Conservation (phyloP, 2,329 filamentous ascomycete genomes). For the Onygenales sp. region DNA sequence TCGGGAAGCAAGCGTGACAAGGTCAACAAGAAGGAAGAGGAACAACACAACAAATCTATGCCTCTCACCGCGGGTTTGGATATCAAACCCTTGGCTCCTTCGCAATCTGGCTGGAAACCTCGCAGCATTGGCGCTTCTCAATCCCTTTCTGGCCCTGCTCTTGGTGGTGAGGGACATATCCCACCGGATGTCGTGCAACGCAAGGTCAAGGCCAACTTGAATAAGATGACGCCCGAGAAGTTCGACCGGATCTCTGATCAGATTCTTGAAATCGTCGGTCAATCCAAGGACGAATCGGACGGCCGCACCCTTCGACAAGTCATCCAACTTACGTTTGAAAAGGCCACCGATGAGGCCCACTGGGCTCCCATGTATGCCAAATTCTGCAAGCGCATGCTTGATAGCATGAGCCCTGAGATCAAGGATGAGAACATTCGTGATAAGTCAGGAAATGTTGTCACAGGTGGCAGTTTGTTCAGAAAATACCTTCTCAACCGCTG, state of each 20-base stretch:
- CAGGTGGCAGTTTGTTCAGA: slow-evolving; percentile 87
- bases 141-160: slow-evolving; percentile 36
- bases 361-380: slow-evolving; percentile 99
- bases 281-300: slow-evolving; percentile 92
- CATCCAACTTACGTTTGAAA: slow-evolving; percentile 98
- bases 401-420: slow-evolving; percentile 89
- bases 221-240: slow-evolving; percentile 99
- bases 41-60: slow-evolving; percentile 74
- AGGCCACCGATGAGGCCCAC: slow-evolving; percentile 95
- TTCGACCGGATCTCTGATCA: slow-evolving; percentile 93
- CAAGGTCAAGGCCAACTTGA: slow-evolving; percentile 95
- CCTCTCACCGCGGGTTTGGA: slow-evolving; percentile 78
- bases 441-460: slow-evolving; percentile 78
- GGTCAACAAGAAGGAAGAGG: slow-evolving; percentile 47
- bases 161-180: slow-evolving; percentile 52
- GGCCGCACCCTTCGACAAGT: slow-evolving; percentile 93
- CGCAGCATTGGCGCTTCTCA: slow-evolving; percentile 51
- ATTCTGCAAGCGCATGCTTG: slow-evolving; percentile 95
- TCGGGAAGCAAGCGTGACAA: slow-evolving; percentile 45
- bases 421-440: slow-evolving; percentile 92
- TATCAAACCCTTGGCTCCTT: slow-evolving; percentile 66
- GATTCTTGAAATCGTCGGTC: slow-evolving; percentile 82
- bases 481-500: slow-evolving; percentile 98
- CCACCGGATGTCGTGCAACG: slow-evolving; percentile 90
- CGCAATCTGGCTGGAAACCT: slow-evolving; percentile 82